A percentile compares a stretch with the other conserved stretches of the same genome.
phyloP scores from a whole-genome alignment of 257 asterid species.

The Solanum paucissectum region DNA sequence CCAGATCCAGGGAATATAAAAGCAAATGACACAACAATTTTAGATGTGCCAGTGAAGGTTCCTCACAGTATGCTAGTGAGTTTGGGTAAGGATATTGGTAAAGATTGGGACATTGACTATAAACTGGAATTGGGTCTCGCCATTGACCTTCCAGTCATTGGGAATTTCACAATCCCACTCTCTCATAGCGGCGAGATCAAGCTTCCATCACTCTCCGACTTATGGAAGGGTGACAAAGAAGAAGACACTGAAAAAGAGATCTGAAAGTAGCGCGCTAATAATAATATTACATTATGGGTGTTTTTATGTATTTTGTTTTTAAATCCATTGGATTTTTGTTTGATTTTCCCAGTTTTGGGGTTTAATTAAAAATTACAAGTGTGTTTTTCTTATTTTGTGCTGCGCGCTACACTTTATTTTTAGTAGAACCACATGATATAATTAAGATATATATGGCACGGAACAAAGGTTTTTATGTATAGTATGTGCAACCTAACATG shows the following conservation, averaged over 20 bases:
- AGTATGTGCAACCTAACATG: no score
- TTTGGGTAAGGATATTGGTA: conserved; percentile 53
- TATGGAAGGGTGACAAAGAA: conserved; percentile 7
- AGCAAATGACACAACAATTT: conserved; percentile 38
- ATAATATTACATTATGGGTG: neutral
- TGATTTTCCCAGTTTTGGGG: neutral
- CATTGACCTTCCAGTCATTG: conserved; percentile 60
- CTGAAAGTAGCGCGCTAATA: neutral
- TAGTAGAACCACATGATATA: neutral
- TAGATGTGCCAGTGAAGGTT: conserved; percentile 47
- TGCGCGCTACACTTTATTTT: neutral
- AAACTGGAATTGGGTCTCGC: conserved; percentile 32
- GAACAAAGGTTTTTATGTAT: neutral
- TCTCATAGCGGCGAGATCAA: conserved; percentile 60
- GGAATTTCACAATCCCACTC: conserved; percentile 54
- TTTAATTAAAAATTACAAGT: neutral
- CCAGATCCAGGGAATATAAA: conserved; percentile 81
- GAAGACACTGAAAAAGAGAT: neutral
- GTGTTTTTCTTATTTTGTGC: neutral
- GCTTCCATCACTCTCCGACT: conserved; percentile 50
- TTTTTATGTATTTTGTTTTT: neutral
- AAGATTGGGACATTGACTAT: conserved; percentile 77
- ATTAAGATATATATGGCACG: neutral
- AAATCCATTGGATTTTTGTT: neutral
- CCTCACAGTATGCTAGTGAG: conserved; percentile 53